These are phyloP conservation scores for Fusarium temperatum DNA, from an alignment of 2,329 filamentous ascomycete species.

Conservation along the genomic window DNA sequence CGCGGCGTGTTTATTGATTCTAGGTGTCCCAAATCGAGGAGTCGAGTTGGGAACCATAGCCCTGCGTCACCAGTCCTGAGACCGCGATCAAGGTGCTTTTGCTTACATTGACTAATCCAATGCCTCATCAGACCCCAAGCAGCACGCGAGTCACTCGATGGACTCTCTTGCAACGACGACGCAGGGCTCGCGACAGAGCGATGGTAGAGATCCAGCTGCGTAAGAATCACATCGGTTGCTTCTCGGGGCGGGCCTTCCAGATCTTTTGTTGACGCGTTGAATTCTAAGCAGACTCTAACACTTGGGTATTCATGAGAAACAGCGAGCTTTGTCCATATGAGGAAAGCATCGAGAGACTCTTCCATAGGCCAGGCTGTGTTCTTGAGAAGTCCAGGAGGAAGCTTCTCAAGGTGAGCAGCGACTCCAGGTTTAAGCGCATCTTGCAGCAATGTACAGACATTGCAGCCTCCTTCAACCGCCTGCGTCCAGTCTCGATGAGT, in stretches of 20 bases:
- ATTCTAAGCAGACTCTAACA: not conserved
- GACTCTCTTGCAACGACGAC: not conserved
- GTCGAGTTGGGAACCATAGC: not conserved
- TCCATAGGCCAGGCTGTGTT: not conserved
- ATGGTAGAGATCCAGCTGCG: no score
- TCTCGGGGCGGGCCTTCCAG: not conserved
- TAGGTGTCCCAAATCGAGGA: not conserved
- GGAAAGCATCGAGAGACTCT: not conserved
- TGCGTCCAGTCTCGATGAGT: not conserved
- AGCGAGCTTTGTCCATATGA: not conserved
- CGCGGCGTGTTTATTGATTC: not conserved
- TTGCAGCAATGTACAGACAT: accelerated
- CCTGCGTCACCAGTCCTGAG: accelerated
- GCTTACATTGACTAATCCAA: not conserved
- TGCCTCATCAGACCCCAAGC: not conserved
- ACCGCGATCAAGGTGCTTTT: accelerated
- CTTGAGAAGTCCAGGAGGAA: accelerated
- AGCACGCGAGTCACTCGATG: accelerated
- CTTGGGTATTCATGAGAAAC: accelerated
- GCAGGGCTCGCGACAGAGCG: not conserved
- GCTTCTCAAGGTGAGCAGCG: not conserved
- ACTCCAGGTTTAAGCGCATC: not conserved
- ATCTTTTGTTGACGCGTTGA: not conserved
- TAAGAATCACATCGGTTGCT: no score
- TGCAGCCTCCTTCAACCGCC: not conserved